phyloP scores from a whole-genome alignment of 2,329 filamentous ascomycete genomes.

The Macrophomina pseudophaseolina region DNA sequence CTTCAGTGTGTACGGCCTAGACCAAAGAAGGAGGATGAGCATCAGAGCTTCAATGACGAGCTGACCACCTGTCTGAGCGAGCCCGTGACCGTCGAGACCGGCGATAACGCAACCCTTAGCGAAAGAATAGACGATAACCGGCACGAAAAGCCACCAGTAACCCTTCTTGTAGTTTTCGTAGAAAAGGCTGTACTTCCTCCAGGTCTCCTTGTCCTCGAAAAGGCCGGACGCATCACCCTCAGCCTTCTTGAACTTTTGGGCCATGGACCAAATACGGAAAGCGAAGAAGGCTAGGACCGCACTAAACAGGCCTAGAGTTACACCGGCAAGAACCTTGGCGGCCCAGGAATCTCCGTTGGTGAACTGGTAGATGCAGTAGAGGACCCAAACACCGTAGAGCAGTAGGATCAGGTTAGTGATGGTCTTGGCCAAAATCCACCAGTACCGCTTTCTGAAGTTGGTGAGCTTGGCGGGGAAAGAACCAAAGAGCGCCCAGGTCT shows the following conservation, averaged over 20 bases:
- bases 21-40: conserved; percentile 80
- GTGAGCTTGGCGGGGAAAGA: conserved; percentile 79
- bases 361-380: conserved; percentile 97
- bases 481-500: conserved; percentile 88
- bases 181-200: conserved; percentile 96
- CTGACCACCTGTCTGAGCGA: conserved; percentile 79
- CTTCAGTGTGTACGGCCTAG: conserved; percentile 82
- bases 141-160: conserved; percentile 98
- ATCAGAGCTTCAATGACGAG: conserved; percentile 81
- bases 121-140: conserved; percentile 87
- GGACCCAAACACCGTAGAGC: conserved; percentile 91
- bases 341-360: conserved; percentile 93
- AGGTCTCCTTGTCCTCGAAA: conserved; percentile 87
- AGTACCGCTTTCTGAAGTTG: conserved; percentile 94
- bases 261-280: conserved; percentile 80
- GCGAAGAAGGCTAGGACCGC: conserved; percentile 80
- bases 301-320: conserved; percentile 83
- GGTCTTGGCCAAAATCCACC: conserved; percentile 86
- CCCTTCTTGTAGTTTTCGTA: conserved; percentile 94
- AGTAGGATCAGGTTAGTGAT: conserved; percentile 89
- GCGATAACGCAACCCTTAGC: conserved; percentile 86
- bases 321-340: conserved; percentile 79
- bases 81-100: conserved; percentile 81
- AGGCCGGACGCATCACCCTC: conserved; percentile 76
- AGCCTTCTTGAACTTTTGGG: conserved; percentile 71